Evolutionary conservation across 345 rosid genomes (phyloP).

Genomic region (Schrenkiella parvula): DNA sequence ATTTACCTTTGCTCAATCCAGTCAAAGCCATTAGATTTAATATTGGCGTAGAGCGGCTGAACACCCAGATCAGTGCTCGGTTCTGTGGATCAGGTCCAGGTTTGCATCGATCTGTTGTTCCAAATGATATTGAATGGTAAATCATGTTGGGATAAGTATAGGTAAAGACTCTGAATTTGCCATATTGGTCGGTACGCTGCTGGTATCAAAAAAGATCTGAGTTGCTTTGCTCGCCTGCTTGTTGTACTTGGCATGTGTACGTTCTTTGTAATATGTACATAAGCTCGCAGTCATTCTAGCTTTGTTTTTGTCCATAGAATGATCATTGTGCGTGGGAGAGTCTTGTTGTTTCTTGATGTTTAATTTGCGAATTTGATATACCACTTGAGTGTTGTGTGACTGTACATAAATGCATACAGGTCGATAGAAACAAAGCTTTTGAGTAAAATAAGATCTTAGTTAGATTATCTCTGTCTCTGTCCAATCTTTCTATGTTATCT

Average conservation of each 20-base stretch:
- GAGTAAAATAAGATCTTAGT: neutral
- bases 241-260: slow-evolving; percentile 8
- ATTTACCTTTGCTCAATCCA: slow-evolving; percentile 13
- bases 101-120: slow-evolving; percentile 15
- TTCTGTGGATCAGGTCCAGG: slow-evolving; percentile 8
- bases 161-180: neutral
- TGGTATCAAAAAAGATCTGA: neutral
- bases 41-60: neutral
- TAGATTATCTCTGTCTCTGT: neutral
- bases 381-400: neutral
- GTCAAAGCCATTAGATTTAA: slow-evolving; percentile 21
- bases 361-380: neutral
- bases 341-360: slow-evolving; percentile 5
- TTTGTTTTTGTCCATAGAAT: neutral
- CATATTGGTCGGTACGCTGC: neutral
- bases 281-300: neutral
- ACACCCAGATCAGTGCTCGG: slow-evolving; percentile 4
- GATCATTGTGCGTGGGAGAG: slow-evolving; percentile 2
- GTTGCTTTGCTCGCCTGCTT: slow-evolving; percentile 1
- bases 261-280: slow-evolving; percentile 16
- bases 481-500: slow-evolving; percentile 2
- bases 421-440: neutral
- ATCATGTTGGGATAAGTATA: slow-evolving; percentile 3
- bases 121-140: neutral
- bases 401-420: neutral